Conservation (phyloP, 129 eudicot genomes). For the Saussurea involucrata region DNA sequence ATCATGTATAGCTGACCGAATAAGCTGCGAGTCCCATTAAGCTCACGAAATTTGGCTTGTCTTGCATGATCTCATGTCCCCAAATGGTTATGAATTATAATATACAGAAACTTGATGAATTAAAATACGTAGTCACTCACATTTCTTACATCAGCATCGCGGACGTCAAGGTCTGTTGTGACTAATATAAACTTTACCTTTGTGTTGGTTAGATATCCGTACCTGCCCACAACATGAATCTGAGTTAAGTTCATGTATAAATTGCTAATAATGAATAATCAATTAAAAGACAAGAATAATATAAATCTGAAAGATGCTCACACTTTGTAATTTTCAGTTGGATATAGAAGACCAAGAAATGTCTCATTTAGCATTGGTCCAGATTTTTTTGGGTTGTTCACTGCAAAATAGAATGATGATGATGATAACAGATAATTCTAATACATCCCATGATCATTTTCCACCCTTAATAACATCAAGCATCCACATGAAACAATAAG, state of each 20-base stretch:
- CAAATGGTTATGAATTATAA: not conserved
- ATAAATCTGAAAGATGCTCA: conserved; percentile 32
- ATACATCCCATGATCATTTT: not conserved
- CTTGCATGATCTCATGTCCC: too few relatives aligned
- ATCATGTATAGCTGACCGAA: too few relatives aligned
- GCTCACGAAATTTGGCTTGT: too few relatives aligned
- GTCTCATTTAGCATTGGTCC: conserved; percentile 95
- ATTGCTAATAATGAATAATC: not conserved
- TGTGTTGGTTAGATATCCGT: conserved; percentile 96
- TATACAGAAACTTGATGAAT: not conserved
- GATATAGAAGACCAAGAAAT: conserved; percentile 92
- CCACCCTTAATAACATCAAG: not conserved
- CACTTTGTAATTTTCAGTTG: conserved; percentile 97
- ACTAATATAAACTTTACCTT: conserved; percentile 96
- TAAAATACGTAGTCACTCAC: conserved; percentile 60
- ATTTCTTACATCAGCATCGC: conserved; percentile 94
- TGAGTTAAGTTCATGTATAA: conserved; percentile 9
- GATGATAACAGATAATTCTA: not conserved
- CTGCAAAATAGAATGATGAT: conserved; percentile 36
- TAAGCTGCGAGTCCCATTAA: too few relatives aligned
- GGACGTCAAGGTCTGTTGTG: conserved; percentile 88
- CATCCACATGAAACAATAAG: not conserved
- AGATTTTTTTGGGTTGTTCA: conserved; percentile 95
- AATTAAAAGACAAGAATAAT: not conserved
- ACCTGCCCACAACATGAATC: conserved; percentile 49